Evolutionary conservation across 208 protist genomes (phyloP).

Genomic region (Trypanosomatidae sp.): DNA sequence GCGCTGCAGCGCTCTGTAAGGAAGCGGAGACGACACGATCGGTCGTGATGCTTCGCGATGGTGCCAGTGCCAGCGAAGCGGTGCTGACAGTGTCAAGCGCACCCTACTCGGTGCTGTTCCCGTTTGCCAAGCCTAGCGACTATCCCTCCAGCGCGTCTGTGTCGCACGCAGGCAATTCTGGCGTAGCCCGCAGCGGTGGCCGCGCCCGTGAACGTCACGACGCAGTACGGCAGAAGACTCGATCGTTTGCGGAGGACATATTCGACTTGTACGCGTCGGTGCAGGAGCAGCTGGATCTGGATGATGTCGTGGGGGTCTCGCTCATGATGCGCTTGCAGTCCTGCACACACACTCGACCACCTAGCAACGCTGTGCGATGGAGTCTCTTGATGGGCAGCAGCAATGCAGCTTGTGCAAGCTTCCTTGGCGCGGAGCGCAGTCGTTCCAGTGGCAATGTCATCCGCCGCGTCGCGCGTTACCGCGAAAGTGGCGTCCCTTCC

Average conservation of each 20-base stretch:
- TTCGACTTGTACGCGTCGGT: conserved; percentile 21
- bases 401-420: background rate
- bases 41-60: conserved; percentile 10
- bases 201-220: conserved; percentile 26
- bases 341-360: background rate
- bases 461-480: background rate
- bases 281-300: conserved; percentile 20
- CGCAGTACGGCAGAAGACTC: conserved; percentile 14
- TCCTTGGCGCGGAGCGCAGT: background rate
- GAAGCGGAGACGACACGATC: conserved; percentile 18
- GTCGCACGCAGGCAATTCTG: background rate
- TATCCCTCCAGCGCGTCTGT: background rate
- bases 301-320: conserved; percentile 25
- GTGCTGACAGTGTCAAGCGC: background rate
- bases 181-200: conserved; percentile 1
- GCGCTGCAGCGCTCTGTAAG: conserved; percentile 24
- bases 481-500: background rate
- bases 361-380: background rate
- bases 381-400: background rate
- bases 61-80: background rate
- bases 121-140: conserved; percentile 20
- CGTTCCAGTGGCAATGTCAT: conserved; percentile 1
- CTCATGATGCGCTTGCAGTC: conserved; percentile 12
- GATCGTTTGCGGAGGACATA: conserved; percentile 7
- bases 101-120: conserved; percentile 58